A percentile compares a stretch with the other conserved stretches of the same genome.
These are phyloP conservation scores for Argentina anserina DNA, from an alignment of 306 rosid genomes.

Conservation along the genomic window DNA sequence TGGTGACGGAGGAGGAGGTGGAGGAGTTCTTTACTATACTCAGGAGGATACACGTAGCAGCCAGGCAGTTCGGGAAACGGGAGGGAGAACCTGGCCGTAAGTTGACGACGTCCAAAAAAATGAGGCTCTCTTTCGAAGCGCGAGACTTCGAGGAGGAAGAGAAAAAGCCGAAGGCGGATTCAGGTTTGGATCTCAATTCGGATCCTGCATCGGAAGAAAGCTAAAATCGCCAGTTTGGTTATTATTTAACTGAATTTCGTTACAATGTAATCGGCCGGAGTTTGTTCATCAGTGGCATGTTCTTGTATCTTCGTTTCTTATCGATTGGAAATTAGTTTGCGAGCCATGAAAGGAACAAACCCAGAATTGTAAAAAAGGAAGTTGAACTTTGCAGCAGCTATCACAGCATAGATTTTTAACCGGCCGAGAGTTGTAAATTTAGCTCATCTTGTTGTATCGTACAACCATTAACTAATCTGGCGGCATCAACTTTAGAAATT, in stretches of 20 bases:
- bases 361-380: neutral
- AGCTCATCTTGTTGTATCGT: too few species aligned
- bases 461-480: too few species aligned
- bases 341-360: neutral
- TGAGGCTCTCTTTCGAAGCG: constrained; percentile 19
- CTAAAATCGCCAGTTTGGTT: too few species aligned
- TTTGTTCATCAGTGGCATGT: neutral
- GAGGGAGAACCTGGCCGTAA: constrained; percentile 15
- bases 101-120: constrained; percentile 16
- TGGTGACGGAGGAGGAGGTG: constrained; percentile 40
- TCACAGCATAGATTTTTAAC: too few species aligned
- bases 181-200: constrained; percentile 34
- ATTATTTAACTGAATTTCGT: neutral
- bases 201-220: constrained; percentile 12
- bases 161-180: neutral
- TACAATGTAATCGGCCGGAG: neutral
- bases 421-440: too few species aligned
- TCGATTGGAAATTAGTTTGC: neutral
- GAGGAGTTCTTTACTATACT: constrained; percentile 50
- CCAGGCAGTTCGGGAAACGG: constrained; percentile 28
- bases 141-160: constrained; percentile 24
- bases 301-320: neutral
- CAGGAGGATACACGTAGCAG: constrained; percentile 43
- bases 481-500: too few species aligned
- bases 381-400: neutral